Conservation (phyloP, 495 filamentous ascomycete genomes). For the Xylaria intraflava region DNA sequence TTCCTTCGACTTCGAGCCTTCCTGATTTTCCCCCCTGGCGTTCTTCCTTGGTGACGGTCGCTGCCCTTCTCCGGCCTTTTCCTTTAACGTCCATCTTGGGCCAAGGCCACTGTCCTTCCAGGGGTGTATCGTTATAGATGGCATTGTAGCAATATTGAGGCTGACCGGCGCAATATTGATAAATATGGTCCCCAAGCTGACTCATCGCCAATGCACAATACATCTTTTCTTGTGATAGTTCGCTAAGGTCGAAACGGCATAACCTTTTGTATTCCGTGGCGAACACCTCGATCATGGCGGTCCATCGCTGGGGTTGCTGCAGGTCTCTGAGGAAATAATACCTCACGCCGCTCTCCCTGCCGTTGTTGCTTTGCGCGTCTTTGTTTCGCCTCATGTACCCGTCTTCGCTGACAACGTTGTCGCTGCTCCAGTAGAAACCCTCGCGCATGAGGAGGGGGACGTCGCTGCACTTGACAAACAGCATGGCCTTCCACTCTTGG, state of each 20-base stretch:
- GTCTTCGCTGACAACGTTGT: neutral
- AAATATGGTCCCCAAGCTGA: neutral
- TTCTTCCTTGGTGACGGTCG: too few relatives aligned
- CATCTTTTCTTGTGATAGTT: neutral
- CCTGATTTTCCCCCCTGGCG: too few relatives aligned
- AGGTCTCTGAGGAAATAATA: neutral
- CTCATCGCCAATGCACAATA: neutral
- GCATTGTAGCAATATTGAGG: neutral
- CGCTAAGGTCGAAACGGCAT: neutral
- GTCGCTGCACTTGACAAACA: neutral
- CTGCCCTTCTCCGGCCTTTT: too few relatives aligned
- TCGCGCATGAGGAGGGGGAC: constrained; percentile 9
- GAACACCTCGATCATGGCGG: neutral
- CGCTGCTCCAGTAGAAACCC: neutral
- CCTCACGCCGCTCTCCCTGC: too few relatives aligned
- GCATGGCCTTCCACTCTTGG: neutral
- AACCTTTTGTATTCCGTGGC: neutral
- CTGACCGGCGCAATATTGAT: neutral
- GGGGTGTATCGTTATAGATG: neutral
- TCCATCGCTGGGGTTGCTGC: neutral
- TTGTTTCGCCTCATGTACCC: neutral
- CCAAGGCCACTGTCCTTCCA: neutral
- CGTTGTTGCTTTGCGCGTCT: too few relatives aligned
- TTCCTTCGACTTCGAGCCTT: too few relatives aligned
- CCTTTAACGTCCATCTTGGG: too few relatives aligned